These are phyloP conservation scores for Rhizoctonia solani DNA, from an alignment of 1,284 basidiomycete species.

Conservation along the genomic window DNA sequence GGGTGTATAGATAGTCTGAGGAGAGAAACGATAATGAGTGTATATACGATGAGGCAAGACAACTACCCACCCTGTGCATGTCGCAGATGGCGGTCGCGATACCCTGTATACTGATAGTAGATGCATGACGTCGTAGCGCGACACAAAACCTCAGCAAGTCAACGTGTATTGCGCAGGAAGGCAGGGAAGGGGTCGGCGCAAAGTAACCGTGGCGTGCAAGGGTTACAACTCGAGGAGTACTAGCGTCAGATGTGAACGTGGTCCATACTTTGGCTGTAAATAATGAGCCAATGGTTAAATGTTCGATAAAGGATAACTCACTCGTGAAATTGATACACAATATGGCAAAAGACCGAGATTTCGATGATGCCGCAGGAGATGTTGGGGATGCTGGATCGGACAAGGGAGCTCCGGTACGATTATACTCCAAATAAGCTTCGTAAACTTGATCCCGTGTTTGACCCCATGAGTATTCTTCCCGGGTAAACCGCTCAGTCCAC, in stretches of 20 bases:
- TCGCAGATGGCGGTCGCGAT: slow-evolving; percentile 5
- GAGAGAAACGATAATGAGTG: not conserved
- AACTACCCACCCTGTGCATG: not conserved
- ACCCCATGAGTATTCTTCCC: slow-evolving; percentile 10
- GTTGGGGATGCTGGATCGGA: no score
- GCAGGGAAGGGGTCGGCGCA: not conserved
- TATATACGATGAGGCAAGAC: not conserved
- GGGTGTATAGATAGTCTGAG: not conserved
- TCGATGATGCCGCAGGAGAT: not conserved
- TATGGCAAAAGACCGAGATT: not conserved
- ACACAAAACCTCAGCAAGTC: not conserved
- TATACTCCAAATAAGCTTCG: not conserved
- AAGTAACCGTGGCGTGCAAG: not conserved
- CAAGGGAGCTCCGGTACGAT: not conserved
- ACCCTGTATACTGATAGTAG: not conserved
- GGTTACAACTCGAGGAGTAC: not conserved
- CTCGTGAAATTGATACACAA: slow-evolving; percentile 6
- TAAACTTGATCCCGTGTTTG: not conserved
- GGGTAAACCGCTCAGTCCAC: slow-evolving; percentile 7
- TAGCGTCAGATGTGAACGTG: not conserved
- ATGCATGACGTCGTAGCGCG: not conserved
- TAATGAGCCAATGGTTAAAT: not conserved
- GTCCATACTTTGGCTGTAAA: no score
- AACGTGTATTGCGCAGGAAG: slow-evolving; percentile 7
- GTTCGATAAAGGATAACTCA: not conserved